Conservation (phyloP, 352 stramenopile genomes). For the Pythium apleroticum region DNA sequence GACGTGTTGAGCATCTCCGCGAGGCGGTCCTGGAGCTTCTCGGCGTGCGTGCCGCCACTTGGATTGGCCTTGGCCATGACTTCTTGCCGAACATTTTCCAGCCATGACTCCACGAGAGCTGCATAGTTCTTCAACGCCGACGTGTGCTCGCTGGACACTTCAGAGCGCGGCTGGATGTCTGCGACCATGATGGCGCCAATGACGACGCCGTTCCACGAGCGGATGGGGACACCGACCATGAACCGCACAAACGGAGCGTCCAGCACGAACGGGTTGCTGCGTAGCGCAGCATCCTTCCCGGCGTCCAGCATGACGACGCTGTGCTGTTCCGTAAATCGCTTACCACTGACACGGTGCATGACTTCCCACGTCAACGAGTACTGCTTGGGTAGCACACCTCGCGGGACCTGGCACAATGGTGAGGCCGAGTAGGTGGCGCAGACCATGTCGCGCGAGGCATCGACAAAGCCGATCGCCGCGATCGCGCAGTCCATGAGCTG, state of each 20-base stretch:
- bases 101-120: conserved; percentile 19
- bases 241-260: conserved; percentile 55
- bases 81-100: conserved; percentile 20
- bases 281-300: conserved; percentile 38
- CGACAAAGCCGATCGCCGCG: conserved; percentile 66
- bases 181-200: conserved; percentile 61
- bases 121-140: conserved; percentile 11
- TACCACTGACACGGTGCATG: conserved; percentile 39
- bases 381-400: conserved; percentile 45
- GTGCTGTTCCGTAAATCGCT: conserved; percentile 17
- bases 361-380: conserved; percentile 59
- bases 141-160: conserved; percentile 17
- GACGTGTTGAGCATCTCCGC: conserved; percentile 26
- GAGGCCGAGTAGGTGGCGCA: conserved; percentile 44
- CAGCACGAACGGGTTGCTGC: conserved; percentile 56
- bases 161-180: conserved; percentile 37
- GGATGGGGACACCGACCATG: conserved; percentile 54
- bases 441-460: conserved; percentile 56
- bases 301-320: conserved; percentile 50
- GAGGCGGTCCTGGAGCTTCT: conserved; percentile 20
- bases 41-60: neutral
- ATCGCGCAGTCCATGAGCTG: conserved; percentile 50
- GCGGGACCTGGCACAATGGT: conserved; percentile 22
- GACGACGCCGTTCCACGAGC: conserved; percentile 43
- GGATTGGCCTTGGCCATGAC: conserved; percentile 2